Evolutionary conservation across 805 yeast genomes (phyloP), one percentile per base, ranked within the genome.

Genomic region (Lachancea quebecensis): DNA sequence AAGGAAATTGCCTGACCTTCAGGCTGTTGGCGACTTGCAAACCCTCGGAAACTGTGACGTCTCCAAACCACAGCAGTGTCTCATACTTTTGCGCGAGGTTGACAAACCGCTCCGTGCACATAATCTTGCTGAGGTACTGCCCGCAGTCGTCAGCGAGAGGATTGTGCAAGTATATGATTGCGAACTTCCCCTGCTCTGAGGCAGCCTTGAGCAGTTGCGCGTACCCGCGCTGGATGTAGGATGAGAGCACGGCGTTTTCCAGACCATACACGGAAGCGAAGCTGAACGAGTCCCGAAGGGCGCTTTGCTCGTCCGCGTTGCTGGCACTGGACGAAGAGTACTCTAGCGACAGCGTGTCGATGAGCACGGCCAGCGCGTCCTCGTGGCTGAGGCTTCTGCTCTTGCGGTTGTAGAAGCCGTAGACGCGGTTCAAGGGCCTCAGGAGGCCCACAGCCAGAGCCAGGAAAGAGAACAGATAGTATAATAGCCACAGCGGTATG

Each of bases 61-160:
- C 82, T 8, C 96, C 96, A 35, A 90, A 95, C 98, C 98, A 91
- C 1, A 86, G 65, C 2, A 86, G 52, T 2, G 82, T 60, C 38
- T 85, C 74, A 39, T 72, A 74, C 16, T 75, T 73, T 16, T 65
- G 66, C 43, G 79, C 57, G 54, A 72, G 69, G 32, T 69, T 62
- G 11, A 76, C 65, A 44, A 85, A 78, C 21, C 60, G 63, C 2
- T 70, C 73, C 47, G 76, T 70, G 36, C 79, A 66, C 39, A 88
- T 60, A 2, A 87, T 73, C 10, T 72, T 72, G 11, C 71, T 62
- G 40, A 81, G 74, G 50, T 84, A 79, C 3, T 62, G 61, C 29
- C 68, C 62, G 0, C 81, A 70, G 42, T 79, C 78, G 47, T 85
- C 89, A 58, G 85, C 82, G 46, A 80, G 77, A 16, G 80, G 79